Conservation (phyloP, 2,329 filamentous ascomycete genomes). For the Neofusicoccum umdonicola region DNA sequence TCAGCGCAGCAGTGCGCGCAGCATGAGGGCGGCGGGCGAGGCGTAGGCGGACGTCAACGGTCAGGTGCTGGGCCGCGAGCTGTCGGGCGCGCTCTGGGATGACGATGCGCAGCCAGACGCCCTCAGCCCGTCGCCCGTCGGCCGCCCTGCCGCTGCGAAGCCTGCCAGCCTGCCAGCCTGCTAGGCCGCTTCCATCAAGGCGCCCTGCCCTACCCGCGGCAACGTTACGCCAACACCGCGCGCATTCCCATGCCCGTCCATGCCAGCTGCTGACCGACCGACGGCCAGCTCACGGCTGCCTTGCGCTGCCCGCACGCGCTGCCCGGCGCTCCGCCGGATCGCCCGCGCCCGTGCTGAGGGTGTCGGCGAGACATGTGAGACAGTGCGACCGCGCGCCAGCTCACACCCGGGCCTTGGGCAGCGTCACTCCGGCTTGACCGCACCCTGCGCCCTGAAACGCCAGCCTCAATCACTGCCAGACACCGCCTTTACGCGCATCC, state of each 20-base stretch:
- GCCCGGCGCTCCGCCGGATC: neutral
- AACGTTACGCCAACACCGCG: neutral
- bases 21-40: neutral
- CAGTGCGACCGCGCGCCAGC: slow-evolving; percentile 9
- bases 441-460: neutral
- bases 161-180: neutral
- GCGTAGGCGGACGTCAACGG: neutral
- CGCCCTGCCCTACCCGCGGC: neutral
- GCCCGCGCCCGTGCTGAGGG: neutral
- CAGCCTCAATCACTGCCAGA: neutral
- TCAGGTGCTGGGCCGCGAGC: neutral
- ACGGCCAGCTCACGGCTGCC: neutral
- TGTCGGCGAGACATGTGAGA: neutral
- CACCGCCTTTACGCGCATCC: neutral
- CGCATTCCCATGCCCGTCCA: too few species aligned
- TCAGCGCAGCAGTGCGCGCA: neutral
- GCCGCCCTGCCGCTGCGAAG: neutral
- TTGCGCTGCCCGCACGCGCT: neutral
- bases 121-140: neutral
- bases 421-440: neutral
- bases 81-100: neutral
- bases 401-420: neutral
- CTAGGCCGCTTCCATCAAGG: neutral
- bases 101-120: slow-evolving; percentile 2
- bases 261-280: neutral